A percentile compares a stretch with the other conserved stretches of the same genome.
These are phyloP conservation scores for Apiotrichum brassicae DNA, from an alignment of 1,284 basidiomycete species.

Conservation along the genomic window DNA sequence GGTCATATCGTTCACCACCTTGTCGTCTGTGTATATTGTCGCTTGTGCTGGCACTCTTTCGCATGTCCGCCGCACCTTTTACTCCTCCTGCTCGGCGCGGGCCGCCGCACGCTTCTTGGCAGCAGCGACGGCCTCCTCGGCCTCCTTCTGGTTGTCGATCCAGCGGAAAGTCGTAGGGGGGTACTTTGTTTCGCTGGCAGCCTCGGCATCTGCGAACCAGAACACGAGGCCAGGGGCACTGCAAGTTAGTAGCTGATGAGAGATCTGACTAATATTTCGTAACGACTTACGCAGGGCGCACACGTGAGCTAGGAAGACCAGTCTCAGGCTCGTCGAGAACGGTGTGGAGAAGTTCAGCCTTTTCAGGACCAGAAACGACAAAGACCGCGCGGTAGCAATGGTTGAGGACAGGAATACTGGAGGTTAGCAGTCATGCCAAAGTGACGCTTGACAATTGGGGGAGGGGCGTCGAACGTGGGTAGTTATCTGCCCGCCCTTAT, in stretches of 20 bases:
- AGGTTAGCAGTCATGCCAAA: constrained; percentile 6
- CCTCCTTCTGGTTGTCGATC: constrained; percentile 47
- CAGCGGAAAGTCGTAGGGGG: constrained; percentile 45
- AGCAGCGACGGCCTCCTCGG: constrained; percentile 43
- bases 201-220: constrained; percentile 82
- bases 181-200: constrained; percentile 52
- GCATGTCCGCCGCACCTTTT: background rate
- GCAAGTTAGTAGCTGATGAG: background rate
- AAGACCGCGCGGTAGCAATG: constrained; percentile 85
- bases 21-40: too few species aligned
- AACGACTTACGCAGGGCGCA: constrained; percentile 58
- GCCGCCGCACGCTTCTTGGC: constrained; percentile 31
- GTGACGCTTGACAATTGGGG: background rate
- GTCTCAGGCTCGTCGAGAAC: constrained; percentile 79
- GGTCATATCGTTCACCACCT: too few species aligned
- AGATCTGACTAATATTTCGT: background rate
- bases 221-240: constrained; percentile 73
- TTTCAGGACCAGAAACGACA: constrained; percentile 76
- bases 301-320: constrained; percentile 75
- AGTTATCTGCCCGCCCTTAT: background rate
- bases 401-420: constrained; percentile 70
- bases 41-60: background rate
- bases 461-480: background rate
- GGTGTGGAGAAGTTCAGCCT: constrained; percentile 69
- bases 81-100: constrained; percentile 20